Conservation (phyloP, 495 filamentous ascomycete genomes). For the Penicillium cinerascens region DNA sequence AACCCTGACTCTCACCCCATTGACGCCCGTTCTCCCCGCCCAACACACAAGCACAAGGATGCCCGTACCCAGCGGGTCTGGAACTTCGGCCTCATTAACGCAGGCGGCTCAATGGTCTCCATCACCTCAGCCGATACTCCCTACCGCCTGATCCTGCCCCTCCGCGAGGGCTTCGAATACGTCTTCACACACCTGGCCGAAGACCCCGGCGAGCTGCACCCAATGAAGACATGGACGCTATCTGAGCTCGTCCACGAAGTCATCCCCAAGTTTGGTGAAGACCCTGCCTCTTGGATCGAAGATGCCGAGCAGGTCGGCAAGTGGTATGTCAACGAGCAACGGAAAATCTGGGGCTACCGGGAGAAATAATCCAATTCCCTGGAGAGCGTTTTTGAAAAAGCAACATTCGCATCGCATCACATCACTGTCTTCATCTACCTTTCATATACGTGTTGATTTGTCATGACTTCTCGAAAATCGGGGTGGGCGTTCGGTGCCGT, state of each 20-base stretch:
- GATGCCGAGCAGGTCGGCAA: conserved; percentile 37
- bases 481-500: background rate
- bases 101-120: conserved; percentile 38
- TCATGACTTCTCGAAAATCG: background rate
- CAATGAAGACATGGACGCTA: conserved; percentile 28
- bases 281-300: conserved; percentile 34
- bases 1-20: background rate
- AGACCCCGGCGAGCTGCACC: conserved; percentile 36
- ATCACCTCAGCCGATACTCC: conserved; percentile 32
- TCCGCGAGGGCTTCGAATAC: conserved; percentile 38
- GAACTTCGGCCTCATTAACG: conserved; percentile 47
- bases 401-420: background rate
- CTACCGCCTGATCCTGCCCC: conserved; percentile 40
- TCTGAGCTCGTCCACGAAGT: conserved; percentile 23
- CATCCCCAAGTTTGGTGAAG: conserved; percentile 25
- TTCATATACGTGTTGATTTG: background rate
- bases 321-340: conserved; percentile 41
- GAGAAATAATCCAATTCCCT: conserved; percentile 7
- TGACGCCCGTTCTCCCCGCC: no score
- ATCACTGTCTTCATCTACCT: background rate
- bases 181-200: conserved; percentile 34
- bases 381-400: background rate
- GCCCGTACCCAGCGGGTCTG: conserved; percentile 11
- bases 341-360: conserved; percentile 40
- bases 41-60: conserved; percentile 3